Evolutionary conservation across 2,329 filamentous ascomycete species (phyloP).

Genomic region (Phialophora chinensis): DNA sequence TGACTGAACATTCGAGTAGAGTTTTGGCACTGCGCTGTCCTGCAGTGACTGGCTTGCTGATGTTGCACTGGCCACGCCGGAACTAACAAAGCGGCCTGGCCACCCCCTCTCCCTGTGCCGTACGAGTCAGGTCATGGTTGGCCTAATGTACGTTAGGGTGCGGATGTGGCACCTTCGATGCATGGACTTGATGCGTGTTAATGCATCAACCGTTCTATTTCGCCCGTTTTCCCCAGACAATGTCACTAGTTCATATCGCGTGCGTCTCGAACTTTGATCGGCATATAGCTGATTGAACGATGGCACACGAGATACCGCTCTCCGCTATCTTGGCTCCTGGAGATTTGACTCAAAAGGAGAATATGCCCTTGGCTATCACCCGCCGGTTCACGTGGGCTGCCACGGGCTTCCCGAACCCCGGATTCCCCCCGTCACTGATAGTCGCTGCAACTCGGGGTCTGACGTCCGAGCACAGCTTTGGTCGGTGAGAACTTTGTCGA

Average conservation of each 20-base stretch:
- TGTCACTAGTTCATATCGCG: conserved; percentile 1
- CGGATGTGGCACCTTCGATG: conserved; percentile 6
- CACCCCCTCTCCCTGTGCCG: conserved; percentile 9
- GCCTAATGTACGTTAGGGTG: conserved; percentile 17
- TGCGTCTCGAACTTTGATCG: conserved; percentile 21
- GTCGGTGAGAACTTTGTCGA: neutral
- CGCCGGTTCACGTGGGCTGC: conserved; percentile 21
- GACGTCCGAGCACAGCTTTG: conserved; percentile 15
- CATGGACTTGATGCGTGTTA: conserved; percentile 11
- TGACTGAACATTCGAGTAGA: conserved; percentile 8
- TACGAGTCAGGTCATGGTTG: conserved; percentile 5
- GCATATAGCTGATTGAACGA: conserved; percentile 11
- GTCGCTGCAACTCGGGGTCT: conserved; percentile 24
- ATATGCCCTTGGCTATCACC: conserved; percentile 6
- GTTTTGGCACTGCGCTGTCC: conserved; percentile 1
- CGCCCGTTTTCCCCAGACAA: conserved; percentile 15
- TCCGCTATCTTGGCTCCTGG: conserved; percentile 15
- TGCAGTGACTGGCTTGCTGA: conserved; percentile 20
- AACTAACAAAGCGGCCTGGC: neutral
- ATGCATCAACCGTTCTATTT: conserved; percentile 10
- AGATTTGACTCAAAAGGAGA: conserved; percentile 9
- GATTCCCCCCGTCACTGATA: conserved; percentile 14
- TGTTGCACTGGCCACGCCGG: conserved; percentile 24
- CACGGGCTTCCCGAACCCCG: conserved; percentile 13
- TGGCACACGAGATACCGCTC: conserved; percentile 5